Evolutionary conservation across 2,329 filamentous ascomycete species (phyloP).

Genomic region (Emergomyces africanus): DNA sequence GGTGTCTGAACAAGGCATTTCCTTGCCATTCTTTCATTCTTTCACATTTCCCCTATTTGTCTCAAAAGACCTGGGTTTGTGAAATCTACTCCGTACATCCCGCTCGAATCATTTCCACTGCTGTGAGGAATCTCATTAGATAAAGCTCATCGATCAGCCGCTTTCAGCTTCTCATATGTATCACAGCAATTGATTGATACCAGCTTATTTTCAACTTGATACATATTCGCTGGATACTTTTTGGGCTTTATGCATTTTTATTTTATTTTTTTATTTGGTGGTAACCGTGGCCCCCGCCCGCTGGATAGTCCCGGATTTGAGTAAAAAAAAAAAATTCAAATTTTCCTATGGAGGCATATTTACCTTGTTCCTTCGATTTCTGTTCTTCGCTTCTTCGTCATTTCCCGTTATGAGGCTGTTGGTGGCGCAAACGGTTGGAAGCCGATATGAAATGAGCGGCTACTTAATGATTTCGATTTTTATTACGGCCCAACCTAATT

Average conservation of each 20-base stretch:
- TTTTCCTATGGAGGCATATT: no score
- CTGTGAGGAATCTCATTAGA: neutral
- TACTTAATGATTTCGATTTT: neutral
- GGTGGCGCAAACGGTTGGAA: neutral
- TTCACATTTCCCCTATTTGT: no score
- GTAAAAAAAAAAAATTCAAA: no score
- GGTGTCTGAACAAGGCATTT: neutral
- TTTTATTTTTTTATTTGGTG: neutral
- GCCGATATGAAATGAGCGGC: neutral
- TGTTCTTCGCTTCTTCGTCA: neutral
- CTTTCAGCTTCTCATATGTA: neutral
- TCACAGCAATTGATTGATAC: neutral
- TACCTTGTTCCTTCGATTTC: neutral
- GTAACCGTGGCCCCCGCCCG: neutral
- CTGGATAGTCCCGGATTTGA: neutral
- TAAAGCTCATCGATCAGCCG: neutral
- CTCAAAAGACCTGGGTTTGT: neutral
- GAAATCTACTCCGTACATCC: neutral
- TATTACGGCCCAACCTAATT: neutral
- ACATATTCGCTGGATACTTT: no score
- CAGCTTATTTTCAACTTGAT: no score
- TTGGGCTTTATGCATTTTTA: no score
- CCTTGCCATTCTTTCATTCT: neutral
- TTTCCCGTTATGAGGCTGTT: neutral
- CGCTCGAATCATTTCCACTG: neutral